Evolutionary conservation across 495 filamentous ascomycete genomes (phyloP).

Genomic region (Friedmanniomyces endolithicus): DNA sequence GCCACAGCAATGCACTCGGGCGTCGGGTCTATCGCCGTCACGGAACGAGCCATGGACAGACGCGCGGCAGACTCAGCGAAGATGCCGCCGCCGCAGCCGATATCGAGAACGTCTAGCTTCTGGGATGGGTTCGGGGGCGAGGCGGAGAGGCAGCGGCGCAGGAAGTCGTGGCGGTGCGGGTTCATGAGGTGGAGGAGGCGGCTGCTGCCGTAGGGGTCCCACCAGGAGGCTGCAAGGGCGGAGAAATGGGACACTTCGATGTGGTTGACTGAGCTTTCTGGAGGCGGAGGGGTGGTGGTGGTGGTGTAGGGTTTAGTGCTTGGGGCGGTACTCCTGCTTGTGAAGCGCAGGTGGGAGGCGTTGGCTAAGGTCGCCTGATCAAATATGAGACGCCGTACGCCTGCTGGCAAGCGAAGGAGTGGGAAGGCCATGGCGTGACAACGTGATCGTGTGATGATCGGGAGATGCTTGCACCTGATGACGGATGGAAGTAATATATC

Average conservation of each 20-base stretch:
- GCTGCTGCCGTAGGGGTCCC: slow-evolving; percentile 89
- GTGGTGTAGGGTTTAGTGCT: not conserved
- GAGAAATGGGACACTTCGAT: slow-evolving; percentile 90
- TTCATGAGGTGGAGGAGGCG: slow-evolving; percentile 96
- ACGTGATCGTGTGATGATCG: too few relatives aligned
- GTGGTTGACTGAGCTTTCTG: slow-evolving; percentile 44
- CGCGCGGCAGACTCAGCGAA: slow-evolving; percentile 86
- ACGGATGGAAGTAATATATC: too few relatives aligned
- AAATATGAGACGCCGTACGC: not conserved
- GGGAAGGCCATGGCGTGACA: too few relatives aligned
- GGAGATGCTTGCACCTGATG: too few relatives aligned
- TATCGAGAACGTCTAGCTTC: slow-evolving; percentile 63
- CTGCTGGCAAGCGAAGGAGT: not conserved
- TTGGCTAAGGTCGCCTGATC: not conserved
- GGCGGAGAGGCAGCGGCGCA: slow-evolving; percentile 29
- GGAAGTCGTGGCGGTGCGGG: slow-evolving; percentile 88
- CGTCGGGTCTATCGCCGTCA: slow-evolving; percentile 78
- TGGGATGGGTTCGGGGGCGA: not conserved
- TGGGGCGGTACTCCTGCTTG: not conserved
- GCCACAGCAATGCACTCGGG: slow-evolving; percentile 68
- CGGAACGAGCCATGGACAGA: slow-evolving; percentile 48
- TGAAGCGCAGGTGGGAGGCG: not conserved
- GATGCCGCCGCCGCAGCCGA: slow-evolving; percentile 94
- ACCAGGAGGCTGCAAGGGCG: slow-evolving; percentile 84
- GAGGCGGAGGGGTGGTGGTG: not conserved